These are phyloP conservation scores for Leishmania amazonensis DNA, from an alignment of 208 protist species.

Conservation along the genomic window DNA sequence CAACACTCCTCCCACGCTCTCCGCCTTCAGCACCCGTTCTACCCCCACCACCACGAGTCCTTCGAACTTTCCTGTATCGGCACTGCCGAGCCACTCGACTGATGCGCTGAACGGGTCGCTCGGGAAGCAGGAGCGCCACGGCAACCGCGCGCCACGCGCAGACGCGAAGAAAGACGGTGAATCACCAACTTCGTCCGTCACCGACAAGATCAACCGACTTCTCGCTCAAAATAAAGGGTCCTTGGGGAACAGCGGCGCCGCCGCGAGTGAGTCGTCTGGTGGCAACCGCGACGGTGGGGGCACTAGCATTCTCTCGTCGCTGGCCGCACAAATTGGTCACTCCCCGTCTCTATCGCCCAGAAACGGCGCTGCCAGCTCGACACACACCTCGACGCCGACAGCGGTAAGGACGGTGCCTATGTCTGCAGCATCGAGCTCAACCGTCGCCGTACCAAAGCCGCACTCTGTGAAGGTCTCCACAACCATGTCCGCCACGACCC, in stretches of 20 bases:
- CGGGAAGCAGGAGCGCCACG: conserved; percentile 17
- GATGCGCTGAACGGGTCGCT: not conserved
- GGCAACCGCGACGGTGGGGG: conserved; percentile 8
- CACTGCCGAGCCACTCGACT: conserved; percentile 3
- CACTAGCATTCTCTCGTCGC: conserved; percentile 21
- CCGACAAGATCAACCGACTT: conserved; percentile 35
- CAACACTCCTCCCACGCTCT: conserved; percentile 25
- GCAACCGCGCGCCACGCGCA: not conserved
- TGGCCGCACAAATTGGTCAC: conserved; percentile 15
- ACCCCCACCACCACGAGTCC: conserved; percentile 16
- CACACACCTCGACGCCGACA: conserved; percentile 3
- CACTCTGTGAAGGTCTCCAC: conserved; percentile 15
- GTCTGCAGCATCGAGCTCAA: not conserved
- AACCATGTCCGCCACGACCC: not conserved
- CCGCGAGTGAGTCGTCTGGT: not conserved
- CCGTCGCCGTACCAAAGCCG: conserved; percentile 27
- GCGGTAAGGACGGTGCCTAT: not conserved
- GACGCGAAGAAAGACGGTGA: conserved; percentile 6
- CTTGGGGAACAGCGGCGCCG: conserved; percentile 4
- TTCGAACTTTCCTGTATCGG: conserved; percentile 21
- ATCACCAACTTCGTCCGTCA: conserved; percentile 9
- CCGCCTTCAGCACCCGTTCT: conserved; percentile 9
- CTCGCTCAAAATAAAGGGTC: conserved; percentile 33
- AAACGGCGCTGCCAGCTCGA: conserved; percentile 15
- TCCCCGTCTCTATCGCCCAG: conserved; percentile 16